Evolutionary conservation across 169 alveolate species (phyloP).

Genomic region (Cryptosporidium viatorum): DNA sequence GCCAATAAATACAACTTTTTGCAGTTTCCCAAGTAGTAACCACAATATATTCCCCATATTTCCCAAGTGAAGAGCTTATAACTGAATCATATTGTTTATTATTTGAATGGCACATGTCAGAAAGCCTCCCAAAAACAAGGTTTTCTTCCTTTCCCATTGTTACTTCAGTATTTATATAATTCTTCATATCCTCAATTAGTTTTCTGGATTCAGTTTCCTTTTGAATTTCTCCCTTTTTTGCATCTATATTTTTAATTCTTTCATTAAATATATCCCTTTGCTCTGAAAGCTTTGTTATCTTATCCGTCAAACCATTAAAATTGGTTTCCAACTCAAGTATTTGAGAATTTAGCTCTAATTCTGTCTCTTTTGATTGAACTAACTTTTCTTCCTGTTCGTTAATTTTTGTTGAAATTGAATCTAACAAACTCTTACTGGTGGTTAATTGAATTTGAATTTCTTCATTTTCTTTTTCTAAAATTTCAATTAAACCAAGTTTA

Average conservation of each 20-base stretch:
- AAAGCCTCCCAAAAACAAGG: conserved; percentile 43
- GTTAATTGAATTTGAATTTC: conserved; percentile 24
- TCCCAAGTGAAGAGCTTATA: conserved; percentile 40
- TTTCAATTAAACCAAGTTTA: conserved; percentile 41
- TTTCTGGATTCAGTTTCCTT: conserved; percentile 46
- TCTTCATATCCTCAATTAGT: conserved; percentile 68
- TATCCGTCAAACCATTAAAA: conserved; percentile 74
- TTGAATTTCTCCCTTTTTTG: conserved; percentile 75
- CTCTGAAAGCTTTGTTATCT: conserved; percentile 74
- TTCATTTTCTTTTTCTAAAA: conserved; percentile 48
- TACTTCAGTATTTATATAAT: conserved; percentile 3
- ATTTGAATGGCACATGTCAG: conserved; percentile 67
- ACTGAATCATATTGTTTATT: conserved; percentile 41
- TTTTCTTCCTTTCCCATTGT: neutral
- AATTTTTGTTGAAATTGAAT: conserved; percentile 10
- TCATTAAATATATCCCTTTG: conserved; percentile 76
- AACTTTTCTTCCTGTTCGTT: conserved; percentile 36
- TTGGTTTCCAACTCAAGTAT: conserved; percentile 63
- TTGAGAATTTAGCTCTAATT: conserved; percentile 7
- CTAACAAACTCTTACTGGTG: conserved; percentile 6
- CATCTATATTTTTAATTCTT: conserved; percentile 76
- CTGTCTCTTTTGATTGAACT: neutral
- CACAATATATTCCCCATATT: conserved; percentile 44
- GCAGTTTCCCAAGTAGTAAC: conserved; percentile 66
- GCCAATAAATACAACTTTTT: conserved; percentile 41